phyloP scores from a whole-genome alignment of 176 grass and related monocot genomes.

The Aegilops sharonensis region DNA sequence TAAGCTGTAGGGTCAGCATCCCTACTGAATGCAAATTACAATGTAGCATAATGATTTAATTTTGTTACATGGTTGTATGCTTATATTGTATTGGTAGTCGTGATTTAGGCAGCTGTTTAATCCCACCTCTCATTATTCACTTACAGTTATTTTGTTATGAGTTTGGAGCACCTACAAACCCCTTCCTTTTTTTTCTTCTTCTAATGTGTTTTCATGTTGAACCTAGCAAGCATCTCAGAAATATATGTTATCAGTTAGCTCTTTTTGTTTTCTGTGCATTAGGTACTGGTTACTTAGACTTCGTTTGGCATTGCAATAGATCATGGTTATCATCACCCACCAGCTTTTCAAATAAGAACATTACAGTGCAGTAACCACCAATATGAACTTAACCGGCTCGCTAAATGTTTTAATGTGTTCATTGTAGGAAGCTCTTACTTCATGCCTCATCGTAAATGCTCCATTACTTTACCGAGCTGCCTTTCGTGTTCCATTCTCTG shows the following conservation, averaged over 20 bases:
- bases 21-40: not conserved
- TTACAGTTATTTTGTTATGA: not conserved
- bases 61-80: not conserved
- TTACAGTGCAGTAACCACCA: not conserved
- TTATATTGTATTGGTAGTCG: not conserved
- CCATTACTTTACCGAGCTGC: slow-evolving; percentile 92
- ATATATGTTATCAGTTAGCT: not conserved
- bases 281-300: not conserved
- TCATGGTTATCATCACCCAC: not conserved
- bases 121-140: not conserved
- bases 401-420: slow-evolving; percentile 32
- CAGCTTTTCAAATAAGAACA: not conserved
- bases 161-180: not conserved
- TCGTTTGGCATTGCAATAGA: not conserved
- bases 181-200: not conserved
- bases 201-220: not conserved
- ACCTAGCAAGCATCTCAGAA: slow-evolving; percentile 13
- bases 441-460: slow-evolving; percentile 92
- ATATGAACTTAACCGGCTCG: not conserved
- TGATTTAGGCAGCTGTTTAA: not conserved
- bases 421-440: slow-evolving; percentile 78
- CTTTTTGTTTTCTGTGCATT: not conserved
- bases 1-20: not conserved
- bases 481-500: slow-evolving; percentile 76
- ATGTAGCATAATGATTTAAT: not conserved